Evolutionary conservation across 805 yeast genomes (phyloP), one percentile per base, ranked within the genome.

Genomic region (Vanderwaltozyma polyspora): DNA sequence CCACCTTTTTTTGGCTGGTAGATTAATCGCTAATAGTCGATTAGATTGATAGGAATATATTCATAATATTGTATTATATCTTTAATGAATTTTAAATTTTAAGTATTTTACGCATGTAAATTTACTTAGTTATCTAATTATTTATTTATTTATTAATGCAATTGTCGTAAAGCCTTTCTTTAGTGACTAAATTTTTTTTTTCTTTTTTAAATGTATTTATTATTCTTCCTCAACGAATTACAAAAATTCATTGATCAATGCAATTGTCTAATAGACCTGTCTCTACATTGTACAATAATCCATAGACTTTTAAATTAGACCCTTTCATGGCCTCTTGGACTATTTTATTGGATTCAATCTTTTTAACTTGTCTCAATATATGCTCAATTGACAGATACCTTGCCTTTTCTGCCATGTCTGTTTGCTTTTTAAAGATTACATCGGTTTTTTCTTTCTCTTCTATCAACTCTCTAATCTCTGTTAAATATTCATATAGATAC

Each of bases 231-330:
- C n/a, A n/a, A n/a, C n/a, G n/a, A n/a, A n/a, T n/a, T 23, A 6
- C 5, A 23, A 11, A 23, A 23, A 23, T 23, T 23, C n/a, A 5
- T 23, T 23, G 9, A 11, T 7, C 6, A 24, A 33, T 23, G 11
- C 35, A 33, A n/a, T 24, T 33, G 24, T 41, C 44, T 5, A 43
- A 25, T 21, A 67, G 64, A 17, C 95, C 96, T 12, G 81, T 70
- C 24, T 70, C 76, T 17, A 85, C 94, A 52, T 86, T 85, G 62
- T 85, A 87, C 33, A 87, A 70, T 49, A 86, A 58, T 0, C 95
- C 95, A 68, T 82, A 76, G 28, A 87, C 77, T 52, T 81, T 79
- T 25, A 87, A 66, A 11, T 76, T 72, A 9, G 79, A 74, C 38
- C 63, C 66, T 31, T 67, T 65, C 35, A 76, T 57, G 17, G 91